Evolutionary conservation across 768 basidiomycete species (phyloP).

Genomic region (Leccinum aurantiacum): DNA sequence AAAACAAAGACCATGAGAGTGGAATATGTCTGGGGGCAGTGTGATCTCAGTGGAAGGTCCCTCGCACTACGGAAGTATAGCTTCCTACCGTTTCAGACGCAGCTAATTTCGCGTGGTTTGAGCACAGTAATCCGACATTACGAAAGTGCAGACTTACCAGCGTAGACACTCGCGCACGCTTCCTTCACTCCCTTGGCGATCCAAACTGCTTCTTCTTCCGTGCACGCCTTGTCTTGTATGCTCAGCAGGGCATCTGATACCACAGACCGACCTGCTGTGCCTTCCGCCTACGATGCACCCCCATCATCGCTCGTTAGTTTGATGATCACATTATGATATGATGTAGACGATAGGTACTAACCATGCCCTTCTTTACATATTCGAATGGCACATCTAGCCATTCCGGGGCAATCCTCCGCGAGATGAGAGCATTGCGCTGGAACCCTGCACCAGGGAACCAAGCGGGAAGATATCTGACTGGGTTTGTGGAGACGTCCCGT

Average conservation of each 20-base stretch:
- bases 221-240: constrained; percentile 4
- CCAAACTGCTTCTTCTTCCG: constrained; percentile 8
- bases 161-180: constrained; percentile 22
- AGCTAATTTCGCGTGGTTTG: constrained; percentile 9
- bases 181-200: constrained; percentile 26
- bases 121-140: constrained; percentile 6
- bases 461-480: constrained; percentile 20
- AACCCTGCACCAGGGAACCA: constrained; percentile 27
- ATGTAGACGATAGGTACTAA: constrained; percentile 4
- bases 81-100: constrained; percentile 27
- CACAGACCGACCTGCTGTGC: constrained; percentile 24
- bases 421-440: constrained; percentile 15
- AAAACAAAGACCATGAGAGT: constrained; percentile 22
- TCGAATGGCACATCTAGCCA: constrained; percentile 26
- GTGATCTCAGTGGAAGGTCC: constrained; percentile 7
- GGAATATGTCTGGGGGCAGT: constrained; percentile 20
- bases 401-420: constrained; percentile 1
- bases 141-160: constrained; percentile 8
- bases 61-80: neutral
- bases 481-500: neutral
- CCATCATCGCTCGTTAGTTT: neutral
- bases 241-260: constrained; percentile 24
- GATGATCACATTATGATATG: neutral
- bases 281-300: constrained; percentile 15
- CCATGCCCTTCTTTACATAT: constrained; percentile 23